Base-by-base conservation (phyloP, 495 filamentous ascomycete species). In the Penicillium cosmopolitanum region DNA sequence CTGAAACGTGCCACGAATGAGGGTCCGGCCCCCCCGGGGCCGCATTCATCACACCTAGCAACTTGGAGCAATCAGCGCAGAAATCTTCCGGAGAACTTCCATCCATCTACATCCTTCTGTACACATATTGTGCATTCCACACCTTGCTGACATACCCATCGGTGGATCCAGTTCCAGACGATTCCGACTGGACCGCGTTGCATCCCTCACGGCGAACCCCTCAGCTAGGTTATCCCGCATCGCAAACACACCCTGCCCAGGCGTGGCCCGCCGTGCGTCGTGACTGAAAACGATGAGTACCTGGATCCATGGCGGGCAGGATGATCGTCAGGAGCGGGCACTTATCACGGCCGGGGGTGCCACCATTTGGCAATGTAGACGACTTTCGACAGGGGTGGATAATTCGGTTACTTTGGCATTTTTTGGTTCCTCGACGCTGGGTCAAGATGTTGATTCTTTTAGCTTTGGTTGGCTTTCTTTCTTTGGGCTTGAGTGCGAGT, bases 271-370 rank as follows among this genome's bases (percentile, higher is more conserved):
- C 65, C 58, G 62, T 66, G 67, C 58, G 54, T 61, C 56, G 3
- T 23, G 40, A 60, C 65, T 54, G 65, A 66, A 66, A 68, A 66
- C 57, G 56, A 70, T 66, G 63, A 58, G 56, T 60, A 60, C 60
- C 62, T 66, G 55, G 65, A 58, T 64, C 63, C 58, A 63, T 61
- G 15, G 44, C 42, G 31, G 56, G 35, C 59, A 66, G 40, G 57
- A 67, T 67, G 65, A 65, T 70, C 62, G 58, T 51, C 65, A 63
- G 54, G 58, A 57, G 53, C 42, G 56, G 46, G 38, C 65, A 66
- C 61, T 66, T 70, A 70, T 70, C 65, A 70, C 51, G 53, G 62
- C 50, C 54, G 60, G 58, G 9, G 47, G 53, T 55, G 65, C 67
- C 65, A 33, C 57, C 56, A 53, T 50, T 46, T 57, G 56, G 62